Evolutionary conservation across 2,329 filamentous ascomycete species (phyloP), one percentile per base, ranked within the genome.

Genomic region (Fusarium denticulatum): DNA sequence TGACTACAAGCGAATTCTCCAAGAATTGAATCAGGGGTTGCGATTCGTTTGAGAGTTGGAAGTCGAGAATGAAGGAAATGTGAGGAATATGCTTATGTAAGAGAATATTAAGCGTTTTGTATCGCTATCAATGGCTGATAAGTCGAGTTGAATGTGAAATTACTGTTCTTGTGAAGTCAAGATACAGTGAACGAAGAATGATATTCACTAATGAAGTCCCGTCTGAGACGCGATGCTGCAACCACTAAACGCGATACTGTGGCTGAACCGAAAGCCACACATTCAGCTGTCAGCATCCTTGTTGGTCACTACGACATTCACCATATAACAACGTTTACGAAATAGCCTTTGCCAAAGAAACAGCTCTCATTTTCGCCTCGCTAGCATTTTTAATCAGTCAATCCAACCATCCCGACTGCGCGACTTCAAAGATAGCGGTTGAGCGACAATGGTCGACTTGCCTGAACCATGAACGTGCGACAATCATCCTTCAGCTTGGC

Each of bases 401-500:
- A 58, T 34, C 18, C 22, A 30, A 22, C 15, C 10, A 13, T 14
- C 28, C 7, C 36, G 18, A 30, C 39, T 50, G 40, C 46, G 64
- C 64, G 50, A 67, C 22, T 47, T 61, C 50, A 36, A 58, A 50
- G 37, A 30, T 32, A 60, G 59, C 42, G 56, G 30, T 64, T 40
- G 70, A 67, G 79, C 77, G 76, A 83, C 78, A 78, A 86, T 86
- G 85, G 74, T 81, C 73, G 77, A 77, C 71, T 77, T 71, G 73
- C 74, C 78, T 59, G 72, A 78, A 82, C 80, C 77, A 88, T 88
- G 87, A 87, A 82, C 80, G 82, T 84, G 72, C 82, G 83, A 85
- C 83, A 89, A 80, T 82, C 87, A 69, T 89, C 90, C 68, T 87
- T 88, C 81, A 74, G 64, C 60, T 69, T 77, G 55, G 78, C 73